Conservation (phyloP, 2,329 filamentous ascomycete genomes). For the Fonsecaea multimorphosa region DNA sequence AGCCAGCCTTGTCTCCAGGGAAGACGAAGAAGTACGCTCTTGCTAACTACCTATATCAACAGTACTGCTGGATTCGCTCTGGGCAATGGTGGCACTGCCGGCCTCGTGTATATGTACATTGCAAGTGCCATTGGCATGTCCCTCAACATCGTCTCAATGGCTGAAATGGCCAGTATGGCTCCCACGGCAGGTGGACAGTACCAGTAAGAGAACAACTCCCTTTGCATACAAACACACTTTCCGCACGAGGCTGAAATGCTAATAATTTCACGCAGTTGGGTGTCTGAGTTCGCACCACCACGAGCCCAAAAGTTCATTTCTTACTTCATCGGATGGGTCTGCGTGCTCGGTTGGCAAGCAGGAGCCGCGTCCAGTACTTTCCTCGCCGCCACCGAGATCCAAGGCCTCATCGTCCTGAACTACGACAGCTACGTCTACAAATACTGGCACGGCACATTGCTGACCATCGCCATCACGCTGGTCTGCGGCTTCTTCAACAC, state of each 20-base stretch:
- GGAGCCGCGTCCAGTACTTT: slow-evolving; percentile 42
- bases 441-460: slow-evolving; percentile 53
- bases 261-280: neutral
- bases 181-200: neutral
- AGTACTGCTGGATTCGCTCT: neutral
- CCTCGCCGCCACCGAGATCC: slow-evolving; percentile 52
- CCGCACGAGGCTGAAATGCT: neutral
- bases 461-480: slow-evolving; percentile 48
- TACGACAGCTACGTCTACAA: slow-evolving; percentile 47
- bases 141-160: neutral
- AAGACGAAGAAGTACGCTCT: neutral
- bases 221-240: neutral
- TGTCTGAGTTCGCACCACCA: neutral
- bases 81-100: neutral
- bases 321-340: slow-evolving; percentile 39
- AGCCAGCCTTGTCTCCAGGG: neutral
- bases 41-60: neutral
- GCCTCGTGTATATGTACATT: neutral
- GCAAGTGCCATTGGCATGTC: neutral
- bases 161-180: neutral
- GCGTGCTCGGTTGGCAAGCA: slow-evolving; percentile 41
- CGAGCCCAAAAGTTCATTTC: slow-evolving; percentile 15
- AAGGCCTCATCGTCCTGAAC: slow-evolving; percentile 53
- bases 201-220: neutral
- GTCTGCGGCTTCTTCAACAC: slow-evolving; percentile 51